Conservation (phyloP, 163 green algal genomes). For the Scenedesmus sp. region DNA sequence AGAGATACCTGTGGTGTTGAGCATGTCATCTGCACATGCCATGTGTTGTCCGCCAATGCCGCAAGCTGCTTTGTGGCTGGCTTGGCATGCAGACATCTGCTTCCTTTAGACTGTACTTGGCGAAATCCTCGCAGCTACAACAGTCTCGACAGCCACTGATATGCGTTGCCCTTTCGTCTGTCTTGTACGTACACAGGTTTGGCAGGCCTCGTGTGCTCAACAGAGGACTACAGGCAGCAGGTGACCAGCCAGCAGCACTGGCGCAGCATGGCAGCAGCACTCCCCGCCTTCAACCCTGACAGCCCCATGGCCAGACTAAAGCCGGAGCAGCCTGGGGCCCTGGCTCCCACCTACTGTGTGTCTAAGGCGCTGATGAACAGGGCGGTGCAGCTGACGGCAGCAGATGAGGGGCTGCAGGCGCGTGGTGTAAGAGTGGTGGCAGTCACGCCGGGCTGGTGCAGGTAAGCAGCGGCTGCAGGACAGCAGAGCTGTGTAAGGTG, state of each 20-base stretch:
- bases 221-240: background rate
- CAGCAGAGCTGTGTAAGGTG: no score
- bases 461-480: background rate
- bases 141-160: background rate
- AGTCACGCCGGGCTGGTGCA: conserved; percentile 41
- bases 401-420: conserved; percentile 6
- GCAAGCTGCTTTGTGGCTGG: no score
- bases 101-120: no score
- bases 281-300: background rate
- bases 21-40: background rate
- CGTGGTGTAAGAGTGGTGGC: conserved; percentile 4
- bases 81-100: no score
- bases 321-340: background rate
- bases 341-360: background rate
- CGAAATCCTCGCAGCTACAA: no score
- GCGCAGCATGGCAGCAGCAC: background rate
- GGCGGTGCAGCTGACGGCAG: conserved; percentile 27
- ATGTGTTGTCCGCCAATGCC: background rate
- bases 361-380: conserved; percentile 3
- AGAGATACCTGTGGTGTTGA: background rate
- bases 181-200: background rate
- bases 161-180: background rate
- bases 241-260: conserved; percentile 3
- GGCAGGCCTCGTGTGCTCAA: background rate
- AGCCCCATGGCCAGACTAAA: background rate